Evolutionary conservation across 2,329 filamentous ascomycete genomes (phyloP), one percentile per base, ranked within the genome.

Genomic region (Zymoseptoria passerinii): DNA sequence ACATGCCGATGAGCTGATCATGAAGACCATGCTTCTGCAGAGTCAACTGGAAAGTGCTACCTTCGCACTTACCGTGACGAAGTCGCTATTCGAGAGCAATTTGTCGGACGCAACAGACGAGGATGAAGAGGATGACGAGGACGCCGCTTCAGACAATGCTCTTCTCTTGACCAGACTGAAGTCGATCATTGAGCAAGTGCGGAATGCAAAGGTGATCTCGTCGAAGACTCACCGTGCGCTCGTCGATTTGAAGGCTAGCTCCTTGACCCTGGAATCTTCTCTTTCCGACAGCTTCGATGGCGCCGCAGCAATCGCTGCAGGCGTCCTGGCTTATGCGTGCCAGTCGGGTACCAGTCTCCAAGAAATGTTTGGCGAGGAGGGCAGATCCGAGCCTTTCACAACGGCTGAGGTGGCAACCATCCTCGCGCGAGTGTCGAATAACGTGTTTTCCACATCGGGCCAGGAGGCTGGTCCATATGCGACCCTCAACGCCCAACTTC

Each of bases 161-260:
- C 81, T 87, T 66, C 87, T 95, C 65, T 73, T 82, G 28, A 85
- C 84, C 67, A 89, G 87, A 71, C 78, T 87, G 0, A 90, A 95
- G 60, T 73, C 80, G 16, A 82, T 91, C 56, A 82, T 91, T 60
- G 84, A 83, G 13, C 86, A 91, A 68, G 89, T 88, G 7, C 83
- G 92, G 60, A 91, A 88, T 70, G 83, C 87, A 57, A 96, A 95
- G 78, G 89, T 96, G 35, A 81, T 92, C 53, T 84, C 88, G 52
- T 83, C 86, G 57, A 95, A 95, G 76, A 83, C 89, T 5, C 81
- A 89, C 49, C 84, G 88, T 55, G 84, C 88, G 18, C 76, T 96
- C 10, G 84, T 90, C 60, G 91, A 96, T 58, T 81, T 95, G 56
- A 86, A 86, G 71, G 80, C 83, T 2, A 80, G 91, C 54, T 92